phyloP scores from a whole-genome alignment of 106 monocot genomes.

The Phalaenopsis equestris region DNA sequence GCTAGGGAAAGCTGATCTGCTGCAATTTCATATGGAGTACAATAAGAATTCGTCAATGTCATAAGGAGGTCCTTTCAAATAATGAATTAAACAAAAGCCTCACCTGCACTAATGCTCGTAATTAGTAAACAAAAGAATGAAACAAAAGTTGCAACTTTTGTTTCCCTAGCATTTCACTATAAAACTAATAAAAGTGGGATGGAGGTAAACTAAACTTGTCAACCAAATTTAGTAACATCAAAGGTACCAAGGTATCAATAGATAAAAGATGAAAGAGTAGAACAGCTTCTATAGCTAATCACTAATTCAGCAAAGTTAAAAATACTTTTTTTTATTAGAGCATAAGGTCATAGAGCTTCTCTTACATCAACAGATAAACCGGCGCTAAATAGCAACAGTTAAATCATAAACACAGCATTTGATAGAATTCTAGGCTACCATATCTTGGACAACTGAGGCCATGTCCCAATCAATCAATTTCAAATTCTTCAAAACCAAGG shows the following conservation, averaged over 20 bases:
- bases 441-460: neutral
- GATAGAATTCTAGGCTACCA: neutral
- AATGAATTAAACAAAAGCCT: neutral
- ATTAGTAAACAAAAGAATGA: neutral
- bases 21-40: conserved; percentile 11
- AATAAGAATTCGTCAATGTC: neutral
- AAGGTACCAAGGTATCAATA: no score
- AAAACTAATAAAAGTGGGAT: no score
- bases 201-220: no score
- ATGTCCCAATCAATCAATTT: neutral
- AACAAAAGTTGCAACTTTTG: neutral
- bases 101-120: neutral
- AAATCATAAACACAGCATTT: neutral
- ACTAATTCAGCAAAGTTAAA: conserved; percentile 1
- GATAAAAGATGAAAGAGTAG: neutral
- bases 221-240: no score
- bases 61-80: neutral
- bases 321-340: neutral
- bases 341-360: neutral
- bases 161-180: neutral
- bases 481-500: no score
- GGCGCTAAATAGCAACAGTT: neutral
- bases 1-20: conserved; percentile 22
- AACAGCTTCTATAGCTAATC: neutral
- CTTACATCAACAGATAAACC: neutral